These are phyloP conservation scores for Hypericum perforatum DNA, from an alignment of 345 rosid genomes.

Conservation along the genomic window DNA sequence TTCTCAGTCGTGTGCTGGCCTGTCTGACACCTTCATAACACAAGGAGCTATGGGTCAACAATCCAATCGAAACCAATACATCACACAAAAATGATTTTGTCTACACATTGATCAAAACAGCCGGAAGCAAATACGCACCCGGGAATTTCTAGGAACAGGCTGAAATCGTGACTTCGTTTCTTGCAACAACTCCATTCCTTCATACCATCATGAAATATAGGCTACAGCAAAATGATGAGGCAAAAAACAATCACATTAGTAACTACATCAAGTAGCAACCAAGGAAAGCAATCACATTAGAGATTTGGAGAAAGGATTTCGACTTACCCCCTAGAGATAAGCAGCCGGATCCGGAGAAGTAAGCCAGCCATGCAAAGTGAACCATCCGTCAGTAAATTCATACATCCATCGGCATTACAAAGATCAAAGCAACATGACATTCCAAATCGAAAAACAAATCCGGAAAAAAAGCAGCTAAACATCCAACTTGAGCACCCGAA, in stretches of 20 bases:
- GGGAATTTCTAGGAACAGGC: constrained; percentile 69
- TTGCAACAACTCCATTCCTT: constrained; percentile 99
- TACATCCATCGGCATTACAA: no score
- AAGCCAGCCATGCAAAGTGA: no score
- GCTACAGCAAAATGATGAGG: constrained; percentile 37
- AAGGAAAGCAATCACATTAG: no score
- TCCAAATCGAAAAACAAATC: no score
- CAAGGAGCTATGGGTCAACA: constrained; percentile 11
- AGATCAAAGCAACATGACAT: no score
- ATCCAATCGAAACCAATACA: neutral
- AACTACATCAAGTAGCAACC: no score
- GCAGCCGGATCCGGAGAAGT: no score
- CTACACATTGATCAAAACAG: neutral
- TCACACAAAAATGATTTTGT: neutral
- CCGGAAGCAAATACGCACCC: constrained; percentile 37
- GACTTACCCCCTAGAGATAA: no score
- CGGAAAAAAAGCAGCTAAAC: no score
- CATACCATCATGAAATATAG: constrained; percentile 86
- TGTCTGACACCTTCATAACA: constrained; percentile 68
- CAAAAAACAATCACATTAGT: neutral
- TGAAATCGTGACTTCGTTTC: constrained; percentile 87
- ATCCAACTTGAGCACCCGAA: no score
- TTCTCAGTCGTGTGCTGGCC: constrained; percentile 93
- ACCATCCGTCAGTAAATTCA: no score
- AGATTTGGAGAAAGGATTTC: no score